Evolutionary conservation across 495 filamentous ascomycete species (phyloP).

Genomic region (Aspergillus panamensis): DNA sequence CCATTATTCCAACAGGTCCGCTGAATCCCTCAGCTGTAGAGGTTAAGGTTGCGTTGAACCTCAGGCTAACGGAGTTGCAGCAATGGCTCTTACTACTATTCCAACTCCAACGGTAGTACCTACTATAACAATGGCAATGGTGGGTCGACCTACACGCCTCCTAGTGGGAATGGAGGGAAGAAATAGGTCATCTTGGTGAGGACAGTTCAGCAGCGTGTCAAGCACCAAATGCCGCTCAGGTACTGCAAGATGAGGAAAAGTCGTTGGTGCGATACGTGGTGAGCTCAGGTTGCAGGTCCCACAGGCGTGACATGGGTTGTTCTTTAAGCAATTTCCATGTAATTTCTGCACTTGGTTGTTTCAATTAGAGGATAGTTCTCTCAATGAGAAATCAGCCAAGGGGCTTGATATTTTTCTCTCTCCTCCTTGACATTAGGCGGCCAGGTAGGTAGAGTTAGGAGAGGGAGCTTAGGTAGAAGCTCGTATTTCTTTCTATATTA

Average conservation of each 20-base stretch:
- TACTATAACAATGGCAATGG: slow-evolving; percentile 49
- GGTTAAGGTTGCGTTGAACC: not conserved
- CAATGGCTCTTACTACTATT: slow-evolving; percentile 52
- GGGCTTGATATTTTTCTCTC: too few species aligned
- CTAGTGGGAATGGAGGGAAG: slow-evolving; percentile 23
- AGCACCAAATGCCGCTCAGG: not conserved
- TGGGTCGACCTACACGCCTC: slow-evolving; percentile 36
- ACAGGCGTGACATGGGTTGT: too few species aligned
- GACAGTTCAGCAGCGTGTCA: not conserved
- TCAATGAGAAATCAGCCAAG: too few species aligned
- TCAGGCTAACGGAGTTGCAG: slow-evolving; percentile 16
- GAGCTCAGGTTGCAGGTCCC: too few species aligned
- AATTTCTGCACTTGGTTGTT: too few species aligned
- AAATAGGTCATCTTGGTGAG: slow-evolving; percentile 7
- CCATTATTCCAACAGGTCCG: slow-evolving; percentile 49
- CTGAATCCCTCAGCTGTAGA: not conserved
- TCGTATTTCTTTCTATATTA: too few species aligned
- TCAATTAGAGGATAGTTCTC: too few species aligned
- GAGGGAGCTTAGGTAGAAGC: too few species aligned
- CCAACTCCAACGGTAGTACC: slow-evolving; percentile 48
- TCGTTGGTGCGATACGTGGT: too few species aligned
- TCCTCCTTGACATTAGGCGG: too few species aligned
- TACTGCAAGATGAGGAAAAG: not conserved
- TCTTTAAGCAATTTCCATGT: too few species aligned
- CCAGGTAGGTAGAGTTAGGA: too few species aligned